Base-by-base conservation (phyloP, 75 land plant species). In the Pinus tabuliformis region DNA sequence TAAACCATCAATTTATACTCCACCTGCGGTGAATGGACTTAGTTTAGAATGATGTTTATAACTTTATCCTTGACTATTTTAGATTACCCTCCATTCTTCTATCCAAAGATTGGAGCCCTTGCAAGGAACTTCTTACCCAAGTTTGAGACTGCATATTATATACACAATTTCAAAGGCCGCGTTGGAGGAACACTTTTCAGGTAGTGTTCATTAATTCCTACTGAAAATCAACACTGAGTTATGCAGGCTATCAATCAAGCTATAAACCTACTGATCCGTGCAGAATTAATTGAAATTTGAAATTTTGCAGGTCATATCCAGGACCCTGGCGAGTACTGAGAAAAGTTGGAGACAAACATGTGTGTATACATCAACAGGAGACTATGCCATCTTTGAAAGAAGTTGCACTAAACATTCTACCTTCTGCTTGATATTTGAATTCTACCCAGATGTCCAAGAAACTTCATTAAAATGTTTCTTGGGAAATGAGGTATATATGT, bases 61-160 rank as follows among this genome's bases (percentile, higher is more conserved):
- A 33, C 33, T 33, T 36, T 11, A 45, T 74, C 73, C 52, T 64
- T 13, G 17, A 72, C 59, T 26, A 73, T 36, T 45, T 72, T 45
- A 95, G 99, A 96, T 88, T 96, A 96, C 80, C 99, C 99, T 61
- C 62, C 97, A 30, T 94, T 96, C 83, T 96, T 96, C 85, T 96
- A 96, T 77, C 99, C 99, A 39, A 96, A 96, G 86, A 90, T 96
- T 61, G 99, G 83, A 3, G 89, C 90, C n/a, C 88, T 96, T 60
- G 70, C 91, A 42, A 90, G 87, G 84, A 87, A 86, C 61, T 88
- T 96, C 62, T 77, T 96, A 15, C 99, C 99, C 22, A 86, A 84
- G 80, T 77, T 96, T 79, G 99, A 96, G 89, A 94, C 91, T 20
- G 90, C 94, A 18, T 96, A 96, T 76, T 96, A 96, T 79, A 89